Evolutionary conservation across 2,329 filamentous ascomycete genomes (phyloP).

Genomic region (Myriosclerotinia duriaeana): DNA sequence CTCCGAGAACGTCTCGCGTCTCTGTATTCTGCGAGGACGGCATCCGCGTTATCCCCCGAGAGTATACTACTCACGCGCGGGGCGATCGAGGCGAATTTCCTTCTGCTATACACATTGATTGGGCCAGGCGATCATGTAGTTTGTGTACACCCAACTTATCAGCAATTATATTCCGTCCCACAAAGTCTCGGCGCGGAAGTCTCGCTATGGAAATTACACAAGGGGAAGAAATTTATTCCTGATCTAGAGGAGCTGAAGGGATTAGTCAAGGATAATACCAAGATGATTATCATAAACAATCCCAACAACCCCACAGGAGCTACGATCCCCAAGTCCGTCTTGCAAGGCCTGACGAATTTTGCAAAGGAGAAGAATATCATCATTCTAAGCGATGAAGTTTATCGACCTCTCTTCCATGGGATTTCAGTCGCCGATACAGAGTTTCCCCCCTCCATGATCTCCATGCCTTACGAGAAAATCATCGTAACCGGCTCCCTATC

Average conservation of each 20-base stretch:
- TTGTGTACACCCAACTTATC: constrained; percentile 84
- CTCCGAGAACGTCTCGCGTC: constrained; percentile 64
- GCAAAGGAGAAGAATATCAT: constrained; percentile 63
- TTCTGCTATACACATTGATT: constrained; percentile 72
- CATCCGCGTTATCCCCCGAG: constrained; percentile 50
- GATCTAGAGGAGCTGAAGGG: constrained; percentile 63
- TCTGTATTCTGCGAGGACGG: constrained; percentile 60
- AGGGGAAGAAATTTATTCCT: constrained; percentile 64
- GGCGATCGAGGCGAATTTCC: constrained; percentile 80
- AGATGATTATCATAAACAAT: constrained; percentile 70
- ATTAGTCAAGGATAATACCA: constrained; percentile 68
- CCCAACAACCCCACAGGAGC: constrained; percentile 82
- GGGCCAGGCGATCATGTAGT: constrained; percentile 78
- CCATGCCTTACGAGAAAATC: constrained; percentile 68
- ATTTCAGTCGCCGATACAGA: constrained; percentile 41
- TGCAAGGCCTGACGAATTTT: constrained; percentile 62
- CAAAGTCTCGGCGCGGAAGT: constrained; percentile 73
- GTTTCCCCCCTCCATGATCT: constrained; percentile 67
- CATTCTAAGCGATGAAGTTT: constrained; percentile 78
- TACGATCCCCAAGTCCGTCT: constrained; percentile 59
- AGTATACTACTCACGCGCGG: constrained; percentile 76
- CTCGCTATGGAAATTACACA: constrained; percentile 69
- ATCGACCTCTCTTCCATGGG: constrained; percentile 74
- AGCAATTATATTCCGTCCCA: constrained; percentile 78
- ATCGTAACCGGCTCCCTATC: constrained; percentile 79